Evolutionary conservation across 345 rosid species (phyloP).

Genomic region (Draba incana): DNA sequence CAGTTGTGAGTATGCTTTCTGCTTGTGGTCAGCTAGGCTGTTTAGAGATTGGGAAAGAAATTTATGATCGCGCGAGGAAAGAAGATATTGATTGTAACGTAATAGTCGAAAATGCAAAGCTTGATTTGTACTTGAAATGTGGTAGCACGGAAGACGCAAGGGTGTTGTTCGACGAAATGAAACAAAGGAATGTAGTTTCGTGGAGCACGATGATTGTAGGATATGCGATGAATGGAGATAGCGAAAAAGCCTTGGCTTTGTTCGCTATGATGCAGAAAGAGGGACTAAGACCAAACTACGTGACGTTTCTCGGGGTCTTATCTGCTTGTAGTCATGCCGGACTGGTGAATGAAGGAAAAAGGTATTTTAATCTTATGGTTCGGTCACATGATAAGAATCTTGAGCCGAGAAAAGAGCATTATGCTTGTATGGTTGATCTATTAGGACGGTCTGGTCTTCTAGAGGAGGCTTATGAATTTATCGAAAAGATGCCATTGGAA

Average conservation of each 20-base stretch:
- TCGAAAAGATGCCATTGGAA: constrained; percentile 49
- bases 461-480: constrained; percentile 49
- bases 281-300: constrained; percentile 48
- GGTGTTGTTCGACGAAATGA: constrained; percentile 43
- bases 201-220: constrained; percentile 60
- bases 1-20: constrained; percentile 51
- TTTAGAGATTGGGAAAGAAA: constrained; percentile 48
- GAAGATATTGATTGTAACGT: constrained; percentile 44
- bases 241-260: constrained; percentile 49
- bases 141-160: constrained; percentile 46
- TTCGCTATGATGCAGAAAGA: constrained; percentile 45
- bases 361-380: constrained; percentile 42
- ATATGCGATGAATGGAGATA: constrained; percentile 52
- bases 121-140: constrained; percentile 57
- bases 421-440: constrained; percentile 57
- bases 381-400: constrained; percentile 42
- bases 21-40: constrained; percentile 56
- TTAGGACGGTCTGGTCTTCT: constrained; percentile 51
- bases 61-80: constrained; percentile 38
- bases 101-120: constrained; percentile 53
- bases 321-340: constrained; percentile 59
- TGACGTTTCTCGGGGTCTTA: constrained; percentile 49
- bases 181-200: constrained; percentile 49
- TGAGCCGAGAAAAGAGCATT: constrained; percentile 52
- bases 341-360: constrained; percentile 45